Conservation (phyloP, 257 asterid genomes). For the Lithospermum erythrorhizon region DNA sequence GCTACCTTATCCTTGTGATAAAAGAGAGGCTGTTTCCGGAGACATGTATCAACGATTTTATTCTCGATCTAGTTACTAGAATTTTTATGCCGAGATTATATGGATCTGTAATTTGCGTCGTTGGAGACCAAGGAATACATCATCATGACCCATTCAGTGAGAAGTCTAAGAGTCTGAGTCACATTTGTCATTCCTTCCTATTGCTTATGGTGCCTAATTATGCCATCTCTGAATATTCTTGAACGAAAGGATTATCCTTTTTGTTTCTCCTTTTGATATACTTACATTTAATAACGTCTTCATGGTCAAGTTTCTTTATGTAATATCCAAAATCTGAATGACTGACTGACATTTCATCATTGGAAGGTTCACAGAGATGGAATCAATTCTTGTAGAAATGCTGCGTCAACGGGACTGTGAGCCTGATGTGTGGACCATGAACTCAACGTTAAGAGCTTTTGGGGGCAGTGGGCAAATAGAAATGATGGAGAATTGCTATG, state of each 20-base stretch:
- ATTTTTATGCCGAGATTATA: not conserved
- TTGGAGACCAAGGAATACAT: too few species aligned
- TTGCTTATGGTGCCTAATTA: too few species aligned
- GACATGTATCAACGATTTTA: not conserved
- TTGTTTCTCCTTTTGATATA: too few species aligned
- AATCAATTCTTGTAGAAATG: conserved; percentile 60
- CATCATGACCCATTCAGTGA: too few species aligned
- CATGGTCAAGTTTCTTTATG: not conserved
- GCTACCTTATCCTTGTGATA: too few species aligned
- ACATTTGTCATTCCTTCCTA: too few species aligned
- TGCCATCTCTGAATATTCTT: too few species aligned
- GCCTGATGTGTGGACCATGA: conserved; percentile 96
- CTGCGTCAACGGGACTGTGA: conserved; percentile 52
- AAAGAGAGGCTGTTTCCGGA: not conserved
- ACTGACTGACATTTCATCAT: conserved; percentile 10
- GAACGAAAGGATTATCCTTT: too few species aligned
- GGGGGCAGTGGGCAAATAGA: conserved; percentile 93
- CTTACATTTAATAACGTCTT: too few species aligned
- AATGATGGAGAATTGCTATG: conserved; percentile 89
- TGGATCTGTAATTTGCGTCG: too few species aligned
- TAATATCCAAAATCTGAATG: not conserved
- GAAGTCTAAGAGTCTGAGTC: too few species aligned
- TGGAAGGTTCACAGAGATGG: conserved; percentile 78
- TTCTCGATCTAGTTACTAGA: conserved; percentile 2
- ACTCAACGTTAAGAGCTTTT: conserved; percentile 79